phyloP scores from a whole-genome alignment of 2,329 filamentous ascomycete genomes.

The Bipolaris zeicola region DNA sequence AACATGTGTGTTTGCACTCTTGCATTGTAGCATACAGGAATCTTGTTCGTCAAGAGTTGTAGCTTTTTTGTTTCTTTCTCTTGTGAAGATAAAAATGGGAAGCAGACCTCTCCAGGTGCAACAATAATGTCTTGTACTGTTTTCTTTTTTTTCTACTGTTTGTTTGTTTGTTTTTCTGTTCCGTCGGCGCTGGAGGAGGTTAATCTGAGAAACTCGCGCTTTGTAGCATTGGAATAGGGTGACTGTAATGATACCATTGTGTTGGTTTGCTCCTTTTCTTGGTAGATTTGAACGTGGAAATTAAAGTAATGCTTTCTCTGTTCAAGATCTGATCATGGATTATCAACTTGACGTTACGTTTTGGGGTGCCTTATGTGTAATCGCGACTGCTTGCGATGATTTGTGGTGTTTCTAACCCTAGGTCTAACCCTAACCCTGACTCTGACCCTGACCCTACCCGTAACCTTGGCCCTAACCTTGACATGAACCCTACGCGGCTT shows the following conservation, averaged over 20 bases:
- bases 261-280: not conserved
- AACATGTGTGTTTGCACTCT: not conserved
- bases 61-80: not conserved
- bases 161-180: not conserved
- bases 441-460: too few species aligned
- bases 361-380: too few species aligned
- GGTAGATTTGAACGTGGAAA: not conserved
- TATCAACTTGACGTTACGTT: too few species aligned
- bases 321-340: too few species aligned
- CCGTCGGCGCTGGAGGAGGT: not conserved
- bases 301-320: not conserved
- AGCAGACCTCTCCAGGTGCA: not conserved
- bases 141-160: not conserved
- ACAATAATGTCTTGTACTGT: not conserved
- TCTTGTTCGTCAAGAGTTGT: not conserved
- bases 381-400: too few species aligned
- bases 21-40: slow-evolving; percentile 5
- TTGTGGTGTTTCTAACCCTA: too few species aligned
- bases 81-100: not conserved
- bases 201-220: not conserved
- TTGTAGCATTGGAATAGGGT: not conserved
- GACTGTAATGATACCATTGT: not conserved
- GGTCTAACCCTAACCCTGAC: too few species aligned
- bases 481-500: too few species aligned
- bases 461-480: too few species aligned